These are phyloP conservation scores for Polychytrium aggregatum DNA, from an alignment of 192 early-diverging fungal species.

Conservation along the genomic window DNA sequence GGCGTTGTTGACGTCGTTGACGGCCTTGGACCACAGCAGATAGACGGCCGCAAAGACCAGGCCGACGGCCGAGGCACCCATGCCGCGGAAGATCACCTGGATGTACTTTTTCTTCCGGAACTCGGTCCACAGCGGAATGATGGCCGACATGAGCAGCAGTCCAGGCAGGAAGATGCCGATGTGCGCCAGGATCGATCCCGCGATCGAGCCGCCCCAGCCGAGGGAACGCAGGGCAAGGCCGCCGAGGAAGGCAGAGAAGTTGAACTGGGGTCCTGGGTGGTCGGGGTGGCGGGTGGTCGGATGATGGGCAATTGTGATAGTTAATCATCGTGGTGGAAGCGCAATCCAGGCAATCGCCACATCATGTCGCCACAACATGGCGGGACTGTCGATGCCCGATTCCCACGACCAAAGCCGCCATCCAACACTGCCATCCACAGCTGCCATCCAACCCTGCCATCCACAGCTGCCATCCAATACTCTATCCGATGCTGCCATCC, in stretches of 20 bases:
- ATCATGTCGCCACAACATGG: not conserved
- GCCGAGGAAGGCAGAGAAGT: constrained; percentile 53
- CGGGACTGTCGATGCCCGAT: not conserved
- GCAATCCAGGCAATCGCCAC: not conserved
- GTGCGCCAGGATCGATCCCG: constrained; percentile 39
- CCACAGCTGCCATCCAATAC: too few species aligned
- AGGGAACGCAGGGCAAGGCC: constrained; percentile 41
- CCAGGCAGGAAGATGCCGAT: constrained; percentile 54
- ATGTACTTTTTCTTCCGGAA: constrained; percentile 25
- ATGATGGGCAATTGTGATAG: too few species aligned
- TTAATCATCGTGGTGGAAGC: too few species aligned
- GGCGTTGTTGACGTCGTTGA: constrained; percentile 1
- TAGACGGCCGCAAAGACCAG: constrained; percentile 51
- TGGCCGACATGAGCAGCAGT: constrained; percentile 39
- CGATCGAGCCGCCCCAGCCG: constrained; percentile 15
- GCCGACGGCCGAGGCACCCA: constrained; percentile 54
- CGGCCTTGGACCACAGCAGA: constrained; percentile 35
- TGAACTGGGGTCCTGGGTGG: constrained; percentile 51
- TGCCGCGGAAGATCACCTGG: constrained; percentile 40
- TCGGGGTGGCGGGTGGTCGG: not conserved
- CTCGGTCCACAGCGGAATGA: constrained; percentile 52
- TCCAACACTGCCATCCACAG: too few species aligned
- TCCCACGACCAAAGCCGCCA: not conserved
- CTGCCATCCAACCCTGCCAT: too few species aligned
- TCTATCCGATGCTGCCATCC: too few species aligned